Evolutionary conservation across 164 flowering plant genomes (phyloP).

Genomic region (Warburgia ugandensis): DNA sequence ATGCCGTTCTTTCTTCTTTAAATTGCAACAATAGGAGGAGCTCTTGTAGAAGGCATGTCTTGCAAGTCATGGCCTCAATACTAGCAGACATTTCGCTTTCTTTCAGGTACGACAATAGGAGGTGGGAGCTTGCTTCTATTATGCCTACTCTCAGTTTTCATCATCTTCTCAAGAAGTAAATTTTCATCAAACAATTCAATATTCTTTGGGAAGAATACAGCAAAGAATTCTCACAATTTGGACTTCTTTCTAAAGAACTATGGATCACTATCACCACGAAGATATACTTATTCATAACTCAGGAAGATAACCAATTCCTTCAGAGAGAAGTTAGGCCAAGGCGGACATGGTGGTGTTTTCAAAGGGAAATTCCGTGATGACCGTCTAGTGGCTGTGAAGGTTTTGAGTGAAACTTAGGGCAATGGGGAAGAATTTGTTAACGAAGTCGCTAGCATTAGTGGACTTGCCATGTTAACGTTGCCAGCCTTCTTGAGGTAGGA

Average conservation of each 20-base stretch:
- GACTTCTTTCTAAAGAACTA: conserved; percentile 11
- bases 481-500: neutral
- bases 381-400: conserved; percentile 33
- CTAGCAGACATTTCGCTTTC: neutral
- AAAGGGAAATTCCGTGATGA: conserved; percentile 34
- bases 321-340: too few relatives aligned
- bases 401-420: conserved; percentile 17
- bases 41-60: too few relatives aligned
- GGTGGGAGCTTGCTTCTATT: neutral
- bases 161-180: neutral
- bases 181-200: too few relatives aligned
- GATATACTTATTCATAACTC: conserved; percentile 27
- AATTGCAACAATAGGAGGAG: too few relatives aligned
- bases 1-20: too few relatives aligned
- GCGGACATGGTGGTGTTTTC: conserved; percentile 41
- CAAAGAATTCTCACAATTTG: neutral
- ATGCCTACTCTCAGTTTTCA: neutral
- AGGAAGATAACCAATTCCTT: conserved; percentile 35
- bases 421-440: conserved; percentile 8
- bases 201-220: neutral
- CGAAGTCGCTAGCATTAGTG: too few relatives aligned
- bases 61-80: too few relatives aligned
- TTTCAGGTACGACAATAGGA: neutral
- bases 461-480: too few relatives aligned
- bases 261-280: conserved; percentile 16